Evolutionary conservation across 257 asterid species (phyloP).

Genomic region (Nicotiana knightiana): DNA sequence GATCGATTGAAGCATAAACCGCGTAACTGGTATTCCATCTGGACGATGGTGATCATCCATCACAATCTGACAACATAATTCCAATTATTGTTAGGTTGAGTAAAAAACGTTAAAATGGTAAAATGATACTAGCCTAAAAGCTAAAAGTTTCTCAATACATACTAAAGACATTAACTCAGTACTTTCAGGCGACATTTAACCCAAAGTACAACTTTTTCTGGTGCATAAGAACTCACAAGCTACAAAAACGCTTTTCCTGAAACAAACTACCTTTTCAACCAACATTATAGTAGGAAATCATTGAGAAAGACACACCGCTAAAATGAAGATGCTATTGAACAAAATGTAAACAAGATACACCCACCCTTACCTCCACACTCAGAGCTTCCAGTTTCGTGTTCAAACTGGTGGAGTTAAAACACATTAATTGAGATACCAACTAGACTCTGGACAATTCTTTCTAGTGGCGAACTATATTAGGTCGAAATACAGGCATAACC

Average conservation of each 20-base stretch:
- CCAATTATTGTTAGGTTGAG: not conserved
- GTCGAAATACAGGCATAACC: not conserved
- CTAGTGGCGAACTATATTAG: slow-evolving; percentile 2
- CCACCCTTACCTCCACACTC: not conserved
- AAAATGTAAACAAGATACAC: not conserved
- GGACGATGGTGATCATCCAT: slow-evolving; percentile 96
- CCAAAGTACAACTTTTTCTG: not conserved
- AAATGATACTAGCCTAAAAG: not conserved
- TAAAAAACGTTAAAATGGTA: not conserved
- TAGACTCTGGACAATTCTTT: not conserved
- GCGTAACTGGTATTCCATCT: slow-evolving; percentile 93
- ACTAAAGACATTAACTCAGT: not conserved
- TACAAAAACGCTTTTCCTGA: not conserved
- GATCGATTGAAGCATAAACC: slow-evolving; percentile 82
- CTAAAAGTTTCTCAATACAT: not conserved
- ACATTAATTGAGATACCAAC: not conserved
- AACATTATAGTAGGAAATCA: not conserved
- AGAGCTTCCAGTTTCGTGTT: not conserved
- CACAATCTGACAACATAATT: slow-evolving; percentile 60
- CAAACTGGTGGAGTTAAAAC: not conserved
- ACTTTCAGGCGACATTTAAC: not conserved
- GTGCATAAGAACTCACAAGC: not conserved
- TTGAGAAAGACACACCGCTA: not conserved
- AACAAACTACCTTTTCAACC: not conserved
- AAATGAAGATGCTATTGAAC: not conserved